A percentile compares a stretch with the other conserved stretches of the same genome.
phyloP scores from a whole-genome alignment of 2,329 filamentous ascomycete species.

The Plenodomus tracheiphilus region DNA sequence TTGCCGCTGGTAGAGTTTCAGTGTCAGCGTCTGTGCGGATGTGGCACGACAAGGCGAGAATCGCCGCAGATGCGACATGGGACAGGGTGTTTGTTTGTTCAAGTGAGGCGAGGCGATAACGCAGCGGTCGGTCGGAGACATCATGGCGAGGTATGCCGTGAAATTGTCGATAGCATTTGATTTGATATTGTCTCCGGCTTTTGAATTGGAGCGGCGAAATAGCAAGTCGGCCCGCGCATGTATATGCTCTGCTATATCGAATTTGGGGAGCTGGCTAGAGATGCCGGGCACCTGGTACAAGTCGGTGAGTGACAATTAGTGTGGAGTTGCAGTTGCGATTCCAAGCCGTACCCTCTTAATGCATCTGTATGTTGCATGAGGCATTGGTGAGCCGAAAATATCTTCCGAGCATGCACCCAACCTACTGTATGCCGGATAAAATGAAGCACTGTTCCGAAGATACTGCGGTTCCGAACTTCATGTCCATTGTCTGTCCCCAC shows the following conservation, averaged over 20 bases:
- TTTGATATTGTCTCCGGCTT: background rate
- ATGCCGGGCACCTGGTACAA: background rate
- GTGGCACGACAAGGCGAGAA: background rate
- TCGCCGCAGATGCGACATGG: background rate
- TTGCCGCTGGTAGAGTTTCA: background rate
- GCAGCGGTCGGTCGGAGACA: background rate
- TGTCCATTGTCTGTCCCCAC: background rate
- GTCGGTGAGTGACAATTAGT: too few species aligned
- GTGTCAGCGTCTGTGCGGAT: background rate
- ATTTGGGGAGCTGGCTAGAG: background rate
- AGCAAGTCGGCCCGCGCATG: background rate
- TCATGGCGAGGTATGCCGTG: background rate
- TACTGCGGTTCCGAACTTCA: background rate
- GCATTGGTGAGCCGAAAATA: too few species aligned
- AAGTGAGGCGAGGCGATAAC: background rate
- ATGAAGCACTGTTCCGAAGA: background rate
- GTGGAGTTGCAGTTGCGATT: too few species aligned
- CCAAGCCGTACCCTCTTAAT: too few species aligned
- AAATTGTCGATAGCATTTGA: background rate
- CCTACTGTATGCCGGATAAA: background rate
- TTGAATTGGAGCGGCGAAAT: background rate
- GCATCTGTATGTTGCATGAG: too few species aligned
- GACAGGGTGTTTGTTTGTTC: background rate
- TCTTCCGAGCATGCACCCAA: background rate
- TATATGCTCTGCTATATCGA: background rate